Base-by-base conservation (phyloP, 345 rosid genomes). In the Balakata baccata region DNA sequence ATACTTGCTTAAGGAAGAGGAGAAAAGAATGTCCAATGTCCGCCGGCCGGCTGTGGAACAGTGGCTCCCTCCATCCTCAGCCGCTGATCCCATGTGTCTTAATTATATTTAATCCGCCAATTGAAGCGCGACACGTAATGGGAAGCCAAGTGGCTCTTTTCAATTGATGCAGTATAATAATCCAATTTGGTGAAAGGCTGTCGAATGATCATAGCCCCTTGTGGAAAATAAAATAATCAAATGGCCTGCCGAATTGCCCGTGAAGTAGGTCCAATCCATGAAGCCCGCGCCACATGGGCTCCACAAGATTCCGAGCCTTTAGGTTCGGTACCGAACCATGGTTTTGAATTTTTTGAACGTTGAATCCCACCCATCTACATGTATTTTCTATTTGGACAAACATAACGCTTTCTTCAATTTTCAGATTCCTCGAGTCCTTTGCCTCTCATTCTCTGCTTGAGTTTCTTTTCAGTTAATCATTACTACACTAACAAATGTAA, bases 341-440 rank as follows among this genome's bases (percentile, higher is more conserved):
- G 4, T 73, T 84, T 86, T 86, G 87, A 86, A 86, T 54, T 50
- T 81, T 84, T 74, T n/a, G 82, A 84, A 84, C 89, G 89, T 86
- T 86, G 87, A 70, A 80, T 78, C 65, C 72, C 51, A 5, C 61
- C 18, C n/a, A 0, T 67, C 45, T 61, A 46, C n/a, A n/a, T n/a
- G n/a, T n/a, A n/a, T n/a, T 37, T 8, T 71, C 34, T 29, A 29
- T 29, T 29, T 29, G 41, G 50, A 41, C 34, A 3, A 10, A 6
- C 11, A 50, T 50, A 50, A 50, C 53, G 11, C 53, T 50, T 16
- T 29, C 34, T 29, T 29, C 1, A 29, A 29, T 1, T 29, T 29
- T 29, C 34, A 29, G 34, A 29, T 29, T n/a, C n/a, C n/a, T n/a
- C n/a, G n/a, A n/a, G n/a, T 29, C 34, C 34, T 29, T 29, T 29